phyloP scores from a whole-genome alignment of 257 asterid species.

The Plantago elongata region DNA sequence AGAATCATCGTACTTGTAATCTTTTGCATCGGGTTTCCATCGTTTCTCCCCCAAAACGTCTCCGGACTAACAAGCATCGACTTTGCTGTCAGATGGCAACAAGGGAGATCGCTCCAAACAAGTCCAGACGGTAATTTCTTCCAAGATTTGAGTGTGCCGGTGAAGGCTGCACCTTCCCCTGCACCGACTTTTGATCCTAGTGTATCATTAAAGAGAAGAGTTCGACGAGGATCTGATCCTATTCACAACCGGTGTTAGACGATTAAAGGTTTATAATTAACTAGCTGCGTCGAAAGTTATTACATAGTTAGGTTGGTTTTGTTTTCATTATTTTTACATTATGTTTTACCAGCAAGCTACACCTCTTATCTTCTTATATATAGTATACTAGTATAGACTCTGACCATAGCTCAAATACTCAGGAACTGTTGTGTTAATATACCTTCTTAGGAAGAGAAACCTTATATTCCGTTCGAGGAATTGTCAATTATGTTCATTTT shows the following conservation, averaged over 20 bases:
- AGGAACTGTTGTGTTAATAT: background rate
- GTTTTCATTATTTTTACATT: conserved; percentile 23
- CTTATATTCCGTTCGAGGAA: conserved; percentile 12
- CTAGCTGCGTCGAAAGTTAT: conserved; percentile 24
- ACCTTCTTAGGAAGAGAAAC: conserved; percentile 14
- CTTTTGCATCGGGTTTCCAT: conserved; percentile 40
- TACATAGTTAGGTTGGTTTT: conserved; percentile 31
- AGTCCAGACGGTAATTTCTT: conserved; percentile 25
- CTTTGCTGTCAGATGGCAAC: conserved; percentile 45
- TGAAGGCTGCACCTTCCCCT: conserved; percentile 52
- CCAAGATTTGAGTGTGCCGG: conserved; percentile 37
- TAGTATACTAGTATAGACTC: conserved; percentile 21
- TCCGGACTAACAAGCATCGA: conserved; percentile 40
- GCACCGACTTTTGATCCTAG: conserved; percentile 51
- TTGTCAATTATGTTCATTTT: too few relatives aligned
- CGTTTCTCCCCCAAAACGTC: conserved; percentile 35
- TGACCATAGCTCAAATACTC: conserved; percentile 24
- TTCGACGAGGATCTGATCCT: conserved; percentile 74
- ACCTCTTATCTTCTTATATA: conserved; percentile 1
- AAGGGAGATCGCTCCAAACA: conserved; percentile 20
- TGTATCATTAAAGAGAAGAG: conserved; percentile 60
- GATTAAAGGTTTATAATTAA: background rate
- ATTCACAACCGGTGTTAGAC: conserved; percentile 65
- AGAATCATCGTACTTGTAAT: conserved; percentile 31
- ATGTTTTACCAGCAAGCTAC: conserved; percentile 24